Evolutionary conservation across 192 early-diverging fungal species (phyloP).

Genomic region (Helicostylum pulchrum): DNA sequence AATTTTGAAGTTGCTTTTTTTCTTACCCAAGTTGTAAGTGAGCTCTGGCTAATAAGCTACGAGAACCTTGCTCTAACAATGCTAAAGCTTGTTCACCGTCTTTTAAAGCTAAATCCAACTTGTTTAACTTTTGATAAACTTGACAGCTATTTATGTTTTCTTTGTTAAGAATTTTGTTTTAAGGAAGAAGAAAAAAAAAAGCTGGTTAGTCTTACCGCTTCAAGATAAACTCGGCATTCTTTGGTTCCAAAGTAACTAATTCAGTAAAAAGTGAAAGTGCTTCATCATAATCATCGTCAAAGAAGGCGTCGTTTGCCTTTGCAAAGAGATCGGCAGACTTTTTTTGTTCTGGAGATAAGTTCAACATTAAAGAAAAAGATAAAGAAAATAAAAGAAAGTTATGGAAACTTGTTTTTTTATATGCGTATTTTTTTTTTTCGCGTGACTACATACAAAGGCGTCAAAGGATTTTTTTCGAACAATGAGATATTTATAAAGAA

Average conservation of each 20-base stretch:
- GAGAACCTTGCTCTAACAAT: conserved; percentile 46
- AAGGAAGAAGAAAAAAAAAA: background rate
- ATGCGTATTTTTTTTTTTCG: too few relatives aligned
- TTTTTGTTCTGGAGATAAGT: background rate
- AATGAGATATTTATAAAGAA: too few relatives aligned
- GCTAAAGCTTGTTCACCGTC: conserved; percentile 65
- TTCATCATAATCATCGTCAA: conserved; percentile 74
- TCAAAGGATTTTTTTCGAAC: too few relatives aligned
- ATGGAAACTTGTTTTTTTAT: too few relatives aligned
- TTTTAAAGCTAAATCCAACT: conserved; percentile 51
- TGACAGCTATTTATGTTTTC: conserved; percentile 43
- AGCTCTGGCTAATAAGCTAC: conserved; percentile 61
- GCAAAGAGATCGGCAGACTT: conserved; percentile 19
- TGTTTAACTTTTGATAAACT: conserved; percentile 62
- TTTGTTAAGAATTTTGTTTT: conserved; percentile 1
- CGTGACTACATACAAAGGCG: background rate
- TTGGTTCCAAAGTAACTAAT: conserved; percentile 61
- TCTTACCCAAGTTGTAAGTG: conserved; percentile 58
- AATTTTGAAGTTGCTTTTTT: background rate
- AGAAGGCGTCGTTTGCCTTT: conserved; percentile 72
- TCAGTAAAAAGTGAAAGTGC: conserved; percentile 67
- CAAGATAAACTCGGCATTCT: conserved; percentile 63
- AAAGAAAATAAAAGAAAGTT: too few relatives aligned
- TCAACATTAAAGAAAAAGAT: background rate
- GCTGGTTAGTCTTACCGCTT: conserved; percentile 43